Evolutionary conservation across 1,139 yeast species (phyloP).

Genomic region (Suhomyces atakaporum): DNA sequence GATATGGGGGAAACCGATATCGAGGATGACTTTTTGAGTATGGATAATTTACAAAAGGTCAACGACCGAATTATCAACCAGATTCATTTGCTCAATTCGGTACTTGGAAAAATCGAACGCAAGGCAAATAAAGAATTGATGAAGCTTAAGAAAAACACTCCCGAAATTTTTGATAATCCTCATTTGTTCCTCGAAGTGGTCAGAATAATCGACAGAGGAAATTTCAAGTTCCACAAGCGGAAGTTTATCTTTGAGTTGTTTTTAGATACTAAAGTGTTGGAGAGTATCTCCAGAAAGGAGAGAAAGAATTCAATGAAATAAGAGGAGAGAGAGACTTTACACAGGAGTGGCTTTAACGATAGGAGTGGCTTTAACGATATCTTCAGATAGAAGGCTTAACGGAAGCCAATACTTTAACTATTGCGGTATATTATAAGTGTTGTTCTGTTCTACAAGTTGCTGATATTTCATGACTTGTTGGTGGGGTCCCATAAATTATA

Average conservation of each 20-base stretch:
- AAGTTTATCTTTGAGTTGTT: constrained; percentile 72
- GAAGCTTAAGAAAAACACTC: constrained; percentile 53
- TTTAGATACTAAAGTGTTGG: constrained; percentile 55
- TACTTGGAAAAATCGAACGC: constrained; percentile 65
- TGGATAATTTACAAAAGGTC: constrained; percentile 20
- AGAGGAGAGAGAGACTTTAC: no score
- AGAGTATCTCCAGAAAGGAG: constrained; percentile 49
- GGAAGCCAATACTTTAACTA: no score
- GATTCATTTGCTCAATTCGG: constrained; percentile 58
- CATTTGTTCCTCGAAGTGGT: constrained; percentile 62
- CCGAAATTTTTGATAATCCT: constrained; percentile 58
- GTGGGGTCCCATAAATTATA: no score
- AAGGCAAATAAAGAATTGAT: constrained; percentile 66
- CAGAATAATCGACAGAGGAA: constrained; percentile 64
- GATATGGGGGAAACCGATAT: constrained; percentile 5
- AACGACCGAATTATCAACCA: constrained; percentile 47
- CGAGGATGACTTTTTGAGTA: constrained; percentile 10
- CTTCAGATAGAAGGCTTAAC: no score
- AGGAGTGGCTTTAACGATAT: no score
- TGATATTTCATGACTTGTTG: no score
- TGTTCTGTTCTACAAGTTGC: no score
- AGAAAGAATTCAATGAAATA: constrained; percentile 23
- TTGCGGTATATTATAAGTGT: no score
- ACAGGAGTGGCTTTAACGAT: no score
- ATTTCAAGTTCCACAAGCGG: constrained; percentile 51